Evolutionary conservation across 768 basidiomycete genomes (phyloP).

Genomic region (Sistotremastrum suecicum): DNA sequence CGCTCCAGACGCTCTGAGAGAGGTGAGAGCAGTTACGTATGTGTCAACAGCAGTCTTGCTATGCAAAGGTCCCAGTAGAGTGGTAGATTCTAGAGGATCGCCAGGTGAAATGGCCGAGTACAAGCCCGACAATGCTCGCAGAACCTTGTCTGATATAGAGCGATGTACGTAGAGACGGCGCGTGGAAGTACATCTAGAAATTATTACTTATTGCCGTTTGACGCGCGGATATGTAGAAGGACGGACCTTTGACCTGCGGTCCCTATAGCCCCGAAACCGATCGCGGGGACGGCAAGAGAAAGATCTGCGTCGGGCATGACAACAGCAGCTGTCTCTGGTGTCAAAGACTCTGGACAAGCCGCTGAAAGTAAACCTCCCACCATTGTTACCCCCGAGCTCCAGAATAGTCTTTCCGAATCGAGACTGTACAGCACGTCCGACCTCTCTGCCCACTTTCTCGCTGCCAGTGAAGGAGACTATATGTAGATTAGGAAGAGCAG

Average conservation of each 20-base stretch:
- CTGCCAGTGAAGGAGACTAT: constrained; percentile 93
- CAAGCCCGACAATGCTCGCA: constrained; percentile 55
- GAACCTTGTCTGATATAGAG: constrained; percentile 59
- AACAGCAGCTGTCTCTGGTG: constrained; percentile 55
- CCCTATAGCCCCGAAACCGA: constrained; percentile 91
- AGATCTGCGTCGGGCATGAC: constrained; percentile 92
- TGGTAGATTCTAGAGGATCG: constrained; percentile 65
- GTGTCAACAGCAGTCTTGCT: constrained; percentile 47
- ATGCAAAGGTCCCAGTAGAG: constrained; percentile 82
- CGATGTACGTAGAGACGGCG: constrained; percentile 83
- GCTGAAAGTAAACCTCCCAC: constrained; percentile 24
- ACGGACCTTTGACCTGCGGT: constrained; percentile 37
- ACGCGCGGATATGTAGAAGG: constrained; percentile 21
- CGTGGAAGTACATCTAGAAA: constrained; percentile 63
- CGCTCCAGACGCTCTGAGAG: constrained; percentile 51
- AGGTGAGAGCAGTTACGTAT: constrained; percentile 48
- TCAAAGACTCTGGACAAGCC: background rate
- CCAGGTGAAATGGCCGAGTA: constrained; percentile 65
- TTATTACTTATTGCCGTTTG: background rate
- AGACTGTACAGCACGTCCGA: constrained; percentile 78
- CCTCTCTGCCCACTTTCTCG: constrained; percentile 72
- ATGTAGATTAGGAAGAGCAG: background rate
- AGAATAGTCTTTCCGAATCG: constrained; percentile 84
- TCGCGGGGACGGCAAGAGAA: constrained; percentile 73
- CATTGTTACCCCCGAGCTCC: constrained; percentile 93